phyloP scores from a whole-genome alignment of 148 eudicot species.

The Bassia scoparia region DNA sequence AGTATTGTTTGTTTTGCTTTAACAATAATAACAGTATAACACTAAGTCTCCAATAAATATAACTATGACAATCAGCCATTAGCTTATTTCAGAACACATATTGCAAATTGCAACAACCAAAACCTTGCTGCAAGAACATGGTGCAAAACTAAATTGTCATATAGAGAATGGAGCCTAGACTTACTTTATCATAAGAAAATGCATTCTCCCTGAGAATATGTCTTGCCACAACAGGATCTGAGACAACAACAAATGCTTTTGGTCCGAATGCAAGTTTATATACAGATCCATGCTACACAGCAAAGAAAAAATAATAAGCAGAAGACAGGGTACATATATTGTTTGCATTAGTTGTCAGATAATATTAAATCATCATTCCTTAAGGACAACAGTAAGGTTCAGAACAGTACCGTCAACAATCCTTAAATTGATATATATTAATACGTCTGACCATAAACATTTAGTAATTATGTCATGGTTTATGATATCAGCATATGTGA shows the following conservation, averaged over 20 bases:
- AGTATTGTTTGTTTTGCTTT: too few relatives aligned
- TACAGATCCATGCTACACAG: conserved; percentile 87
- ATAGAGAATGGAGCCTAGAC: conserved; percentile 15
- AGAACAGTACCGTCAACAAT: background rate
- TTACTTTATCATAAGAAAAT: conserved; percentile 96
- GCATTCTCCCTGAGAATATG: conserved; percentile 94
- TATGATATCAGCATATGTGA: background rate
- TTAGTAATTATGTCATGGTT: background rate
- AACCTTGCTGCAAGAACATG: conserved; percentile 1
- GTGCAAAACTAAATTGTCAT: background rate
- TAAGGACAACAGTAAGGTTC: background rate
- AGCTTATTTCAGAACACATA: background rate
- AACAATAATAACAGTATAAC: background rate
- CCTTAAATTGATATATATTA: background rate
- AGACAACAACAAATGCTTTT: conserved; percentile 94
- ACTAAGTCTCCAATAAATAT: background rate
- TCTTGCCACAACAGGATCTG: conserved; percentile 89
- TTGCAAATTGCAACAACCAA: background rate
- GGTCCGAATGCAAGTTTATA: conserved; percentile 99
- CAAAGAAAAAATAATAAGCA: background rate
- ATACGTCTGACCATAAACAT: background rate
- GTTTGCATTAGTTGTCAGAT: background rate
- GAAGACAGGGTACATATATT: background rate
- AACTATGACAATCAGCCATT: background rate
- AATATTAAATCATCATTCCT: background rate